Percentiles rank a stretch among this genome's conserved stretches.
Conservation (phyloP, 2,329 filamentous ascomycete genomes). For the Neofusicoccum laricinum region DNA sequence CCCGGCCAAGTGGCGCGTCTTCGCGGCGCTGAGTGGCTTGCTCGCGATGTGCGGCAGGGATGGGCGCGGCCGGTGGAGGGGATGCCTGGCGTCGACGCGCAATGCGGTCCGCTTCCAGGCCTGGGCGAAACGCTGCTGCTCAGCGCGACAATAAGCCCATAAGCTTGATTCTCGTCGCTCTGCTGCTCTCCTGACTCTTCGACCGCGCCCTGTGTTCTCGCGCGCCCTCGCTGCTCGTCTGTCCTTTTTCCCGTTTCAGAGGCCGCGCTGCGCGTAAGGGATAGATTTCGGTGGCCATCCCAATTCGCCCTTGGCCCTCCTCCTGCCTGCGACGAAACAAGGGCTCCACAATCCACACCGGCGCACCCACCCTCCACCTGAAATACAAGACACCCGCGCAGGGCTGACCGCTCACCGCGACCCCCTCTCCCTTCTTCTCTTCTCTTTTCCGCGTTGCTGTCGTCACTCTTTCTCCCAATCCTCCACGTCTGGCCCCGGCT, state of each 20-base stretch:
- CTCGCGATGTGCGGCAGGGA: conserved; percentile 6
- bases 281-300: conserved; percentile 4
- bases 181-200: background rate
- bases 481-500: background rate
- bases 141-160: background rate
- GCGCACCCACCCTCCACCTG: background rate
- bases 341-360: background rate
- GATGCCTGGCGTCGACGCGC: background rate
- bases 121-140: background rate
- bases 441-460: background rate
- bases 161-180: background rate
- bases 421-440: background rate
- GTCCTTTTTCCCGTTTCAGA: background rate
- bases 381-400: background rate
- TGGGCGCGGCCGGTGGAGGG: background rate
- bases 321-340: conserved; percentile 7
- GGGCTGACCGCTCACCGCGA: background rate
- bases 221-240: background rate
- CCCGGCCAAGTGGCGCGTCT: background rate
- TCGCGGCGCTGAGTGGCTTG: background rate
- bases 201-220: background rate
- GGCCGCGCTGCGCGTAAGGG: background rate
- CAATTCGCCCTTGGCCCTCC: background rate
- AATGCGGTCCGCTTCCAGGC: conserved; percentile 1
- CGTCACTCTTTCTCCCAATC: background rate